Evolutionary conservation across 257 asterid genomes (phyloP).

Genomic region (Solanum pennellii): DNA sequence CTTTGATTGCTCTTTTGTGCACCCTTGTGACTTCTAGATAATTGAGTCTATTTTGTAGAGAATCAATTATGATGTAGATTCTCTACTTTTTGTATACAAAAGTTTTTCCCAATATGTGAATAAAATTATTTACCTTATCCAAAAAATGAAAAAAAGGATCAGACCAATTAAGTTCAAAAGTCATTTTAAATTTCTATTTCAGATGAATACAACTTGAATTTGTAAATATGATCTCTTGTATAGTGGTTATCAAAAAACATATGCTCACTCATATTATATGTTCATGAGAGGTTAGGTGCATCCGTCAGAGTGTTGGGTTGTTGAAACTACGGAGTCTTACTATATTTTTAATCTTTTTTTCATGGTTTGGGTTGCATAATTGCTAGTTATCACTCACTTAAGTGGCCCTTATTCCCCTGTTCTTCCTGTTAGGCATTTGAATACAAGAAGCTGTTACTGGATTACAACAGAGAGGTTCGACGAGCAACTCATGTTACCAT

Average conservation of each 20-base stretch:
- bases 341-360: background rate
- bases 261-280: background rate
- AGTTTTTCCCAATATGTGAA: background rate
- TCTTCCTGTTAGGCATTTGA: constrained; percentile 65
- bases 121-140: background rate
- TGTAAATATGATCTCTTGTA: background rate
- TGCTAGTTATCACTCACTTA: background rate
- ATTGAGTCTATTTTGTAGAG: background rate
- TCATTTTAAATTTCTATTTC: background rate
- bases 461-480: constrained; percentile 92
- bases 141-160: background rate
- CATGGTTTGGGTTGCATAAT: background rate
- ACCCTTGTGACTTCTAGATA: background rate
- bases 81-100: background rate
- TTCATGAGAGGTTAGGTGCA: background rate
- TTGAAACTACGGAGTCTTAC: background rate
- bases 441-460: constrained; percentile 83
- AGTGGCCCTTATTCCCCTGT: background rate
- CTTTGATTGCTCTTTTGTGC: background rate
- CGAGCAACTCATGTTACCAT: constrained; percentile 93
- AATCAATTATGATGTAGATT: background rate
- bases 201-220: background rate
- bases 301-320: background rate
- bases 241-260: background rate
- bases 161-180: background rate